Evolutionary conservation across 2,329 filamentous ascomycete species (phyloP).

Genomic region (Penicillium sp.): DNA sequence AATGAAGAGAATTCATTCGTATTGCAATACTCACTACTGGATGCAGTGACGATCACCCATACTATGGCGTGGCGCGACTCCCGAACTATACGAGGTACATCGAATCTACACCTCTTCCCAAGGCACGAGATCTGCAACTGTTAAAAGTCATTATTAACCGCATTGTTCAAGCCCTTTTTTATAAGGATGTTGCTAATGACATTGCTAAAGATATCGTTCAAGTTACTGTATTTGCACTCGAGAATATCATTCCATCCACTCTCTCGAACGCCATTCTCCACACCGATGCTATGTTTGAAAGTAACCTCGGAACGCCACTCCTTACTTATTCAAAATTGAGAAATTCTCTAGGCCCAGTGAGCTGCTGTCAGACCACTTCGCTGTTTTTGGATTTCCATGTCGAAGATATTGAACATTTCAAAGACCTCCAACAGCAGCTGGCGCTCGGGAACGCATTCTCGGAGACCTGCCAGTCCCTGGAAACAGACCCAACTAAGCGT

Average conservation of each 20-base stretch:
- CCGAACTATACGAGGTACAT: too few species aligned
- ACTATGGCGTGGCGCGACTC: neutral
- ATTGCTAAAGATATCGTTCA: too few species aligned
- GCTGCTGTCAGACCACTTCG: slow-evolving; percentile 10
- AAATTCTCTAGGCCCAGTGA: slow-evolving; percentile 4
- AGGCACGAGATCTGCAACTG: too few species aligned
- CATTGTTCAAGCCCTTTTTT: too few species aligned
- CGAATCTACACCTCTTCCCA: too few species aligned
- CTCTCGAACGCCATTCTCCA: neutral
- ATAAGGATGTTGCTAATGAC: too few species aligned
- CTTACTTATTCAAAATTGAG: neutral
- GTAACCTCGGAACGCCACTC: neutral
- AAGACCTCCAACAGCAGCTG: slow-evolving; percentile 27
- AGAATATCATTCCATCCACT: neutral
- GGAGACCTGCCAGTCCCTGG: slow-evolving; percentile 28
- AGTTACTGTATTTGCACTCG: neutral
- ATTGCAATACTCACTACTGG: neutral
- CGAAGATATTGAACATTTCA: slow-evolving; percentile 26
- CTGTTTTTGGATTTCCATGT: slow-evolving; percentile 32
- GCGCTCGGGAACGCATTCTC: slow-evolving; percentile 15
- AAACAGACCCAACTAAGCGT: slow-evolving; percentile 33
- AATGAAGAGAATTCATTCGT: neutral
- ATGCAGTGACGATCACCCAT: neutral
- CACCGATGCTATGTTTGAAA: neutral
- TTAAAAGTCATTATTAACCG: too few species aligned